A percentile compares a stretch with the other conserved stretches of the same genome.
Conservation (phyloP, 306 rosid species). For the Medicago lupulina region DNA sequence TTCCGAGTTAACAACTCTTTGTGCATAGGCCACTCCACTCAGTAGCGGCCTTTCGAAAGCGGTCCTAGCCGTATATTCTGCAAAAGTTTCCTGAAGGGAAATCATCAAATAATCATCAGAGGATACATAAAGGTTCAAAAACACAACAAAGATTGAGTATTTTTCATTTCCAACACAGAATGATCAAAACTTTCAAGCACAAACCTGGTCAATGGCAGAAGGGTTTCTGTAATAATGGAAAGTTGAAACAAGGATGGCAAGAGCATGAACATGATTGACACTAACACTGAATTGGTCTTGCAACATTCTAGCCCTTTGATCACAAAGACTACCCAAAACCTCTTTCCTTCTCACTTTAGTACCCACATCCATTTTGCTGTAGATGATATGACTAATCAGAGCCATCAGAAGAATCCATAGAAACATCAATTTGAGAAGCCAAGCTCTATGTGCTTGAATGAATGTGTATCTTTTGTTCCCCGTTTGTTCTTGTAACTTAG, state of each 20-base stretch:
- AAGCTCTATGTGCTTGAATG: conserved; percentile 75
- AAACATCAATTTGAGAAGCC: conserved; percentile 70
- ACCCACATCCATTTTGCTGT: conserved; percentile 75
- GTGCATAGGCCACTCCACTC: conserved; percentile 97
- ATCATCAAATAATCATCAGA: background rate
- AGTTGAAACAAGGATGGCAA: conserved; percentile 95
- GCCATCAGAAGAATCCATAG: conserved; percentile 73
- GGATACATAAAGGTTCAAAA: conserved; percentile 21
- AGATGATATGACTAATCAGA: conserved; percentile 56
- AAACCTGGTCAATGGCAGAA: conserved; percentile 98
- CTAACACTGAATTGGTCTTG: conserved; percentile 98
- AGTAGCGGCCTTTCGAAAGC: conserved; percentile 94
- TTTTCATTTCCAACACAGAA: background rate
- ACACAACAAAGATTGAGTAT: background rate
- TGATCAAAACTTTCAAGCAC: conserved; percentile 37
- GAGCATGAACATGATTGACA: conserved; percentile 96
- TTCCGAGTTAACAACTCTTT: conserved; percentile 76
- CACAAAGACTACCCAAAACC: conserved; percentile 87
- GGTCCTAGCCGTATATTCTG: conserved; percentile 92
- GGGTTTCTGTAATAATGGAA: conserved; percentile 86
- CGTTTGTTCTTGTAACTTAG: conserved; percentile 73
- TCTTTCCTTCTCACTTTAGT: conserved; percentile 81
- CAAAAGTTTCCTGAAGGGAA: conserved; percentile 80
- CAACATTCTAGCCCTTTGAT: conserved; percentile 95
- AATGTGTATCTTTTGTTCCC: conserved; percentile 71